Evolutionary conservation across 225 moss, liverwort and hornwort species (phyloP).

Genomic region (Lunularia cruciata): DNA sequence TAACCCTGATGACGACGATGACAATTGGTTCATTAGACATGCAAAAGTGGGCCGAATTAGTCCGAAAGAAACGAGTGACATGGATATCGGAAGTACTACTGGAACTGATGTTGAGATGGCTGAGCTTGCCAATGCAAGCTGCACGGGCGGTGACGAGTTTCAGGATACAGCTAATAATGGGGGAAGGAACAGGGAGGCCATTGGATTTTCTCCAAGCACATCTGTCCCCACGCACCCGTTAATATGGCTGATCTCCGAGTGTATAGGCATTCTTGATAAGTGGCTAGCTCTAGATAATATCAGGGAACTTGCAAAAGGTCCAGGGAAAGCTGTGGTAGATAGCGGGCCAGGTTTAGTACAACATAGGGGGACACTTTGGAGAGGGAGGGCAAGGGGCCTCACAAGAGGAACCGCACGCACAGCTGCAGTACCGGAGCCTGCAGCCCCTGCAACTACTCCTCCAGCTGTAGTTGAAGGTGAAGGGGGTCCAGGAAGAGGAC

Average conservation of each 20-base stretch:
- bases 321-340: conserved; percentile 61
- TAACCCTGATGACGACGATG: conserved; percentile 15
- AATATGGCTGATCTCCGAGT: conserved; percentile 68
- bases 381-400: conserved; percentile 77
- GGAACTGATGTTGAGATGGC: conserved; percentile 74
- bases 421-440: conserved; percentile 33
- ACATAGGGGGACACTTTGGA: conserved; percentile 57
- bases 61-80: conserved; percentile 40
- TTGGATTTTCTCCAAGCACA: conserved; percentile 35
- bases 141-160: conserved; percentile 34
- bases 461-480: conserved; percentile 43
- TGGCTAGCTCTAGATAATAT: conserved; percentile 71
- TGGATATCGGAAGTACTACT: conserved; percentile 43
- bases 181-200: conserved; percentile 45
- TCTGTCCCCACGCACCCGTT: conserved; percentile 49
- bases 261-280: conserved; percentile 62
- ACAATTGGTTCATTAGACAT: conserved; percentile 44
- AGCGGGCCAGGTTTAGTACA: conserved; percentile 46
- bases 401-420: conserved; percentile 32
- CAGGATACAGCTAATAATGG: conserved; percentile 16
- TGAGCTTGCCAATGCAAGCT: conserved; percentile 58
- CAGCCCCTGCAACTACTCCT: conserved; percentile 52
- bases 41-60: conserved; percentile 51
- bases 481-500: conserved; percentile 56
- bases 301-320: conserved; percentile 62